These are phyloP conservation scores for Nyctanthes arbortristis DNA, from an alignment of 257 asterid species.

Conservation along the genomic window DNA sequence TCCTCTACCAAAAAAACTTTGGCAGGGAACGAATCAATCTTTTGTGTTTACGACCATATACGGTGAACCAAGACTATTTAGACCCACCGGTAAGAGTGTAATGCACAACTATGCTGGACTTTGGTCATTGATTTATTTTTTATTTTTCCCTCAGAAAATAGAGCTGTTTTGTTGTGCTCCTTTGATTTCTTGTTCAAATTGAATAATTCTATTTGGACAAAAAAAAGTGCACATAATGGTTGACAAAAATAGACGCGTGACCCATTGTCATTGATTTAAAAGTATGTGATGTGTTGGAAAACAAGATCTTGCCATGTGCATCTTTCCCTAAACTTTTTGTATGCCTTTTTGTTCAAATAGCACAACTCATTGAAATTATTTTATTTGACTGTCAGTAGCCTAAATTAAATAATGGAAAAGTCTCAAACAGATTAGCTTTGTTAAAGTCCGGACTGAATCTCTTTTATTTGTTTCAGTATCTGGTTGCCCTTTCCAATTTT, in stretches of 20 bases:
- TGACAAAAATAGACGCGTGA: too few relatives aligned
- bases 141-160: not conserved
- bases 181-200: not conserved
- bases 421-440: not conserved
- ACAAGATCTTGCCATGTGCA: too few relatives aligned
- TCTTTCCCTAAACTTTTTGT: too few relatives aligned
- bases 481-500: not conserved
- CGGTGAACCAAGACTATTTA: constrained; percentile 90
- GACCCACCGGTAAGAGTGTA: constrained; percentile 76
- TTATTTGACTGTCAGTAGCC: not conserved
- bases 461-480: not conserved
- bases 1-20: constrained; percentile 14
- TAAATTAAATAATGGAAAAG: not conserved
- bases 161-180: not conserved
- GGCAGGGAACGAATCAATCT: constrained; percentile 83
- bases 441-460: not conserved
- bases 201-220: constrained; percentile 19
- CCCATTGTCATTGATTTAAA: too few relatives aligned
- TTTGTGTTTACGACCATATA: constrained; percentile 89
- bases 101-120: not conserved
- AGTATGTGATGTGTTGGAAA: too few relatives aligned
- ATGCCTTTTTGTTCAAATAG: too few relatives aligned
- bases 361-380: too few relatives aligned
- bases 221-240: too few relatives aligned
- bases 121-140: not conserved